Percentiles rank a stretch among this genome's conserved stretches.
These are phyloP conservation scores for Penicillium frequentans DNA, from an alignment of 2,329 filamentous ascomycete genomes.

Conservation along the genomic window DNA sequence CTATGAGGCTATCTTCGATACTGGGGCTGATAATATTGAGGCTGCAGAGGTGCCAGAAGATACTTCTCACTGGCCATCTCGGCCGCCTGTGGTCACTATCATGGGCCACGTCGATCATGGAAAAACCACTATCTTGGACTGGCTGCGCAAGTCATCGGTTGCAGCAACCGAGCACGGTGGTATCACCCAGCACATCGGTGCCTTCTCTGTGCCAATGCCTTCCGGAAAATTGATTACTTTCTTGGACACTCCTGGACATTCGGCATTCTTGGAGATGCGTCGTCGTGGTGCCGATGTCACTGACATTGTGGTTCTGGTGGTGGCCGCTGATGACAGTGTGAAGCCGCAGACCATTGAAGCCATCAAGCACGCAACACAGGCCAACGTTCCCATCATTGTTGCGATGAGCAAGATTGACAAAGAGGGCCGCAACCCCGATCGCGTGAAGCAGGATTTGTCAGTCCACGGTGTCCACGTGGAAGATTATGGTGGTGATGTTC, in stretches of 20 bases:
- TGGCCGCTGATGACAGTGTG: slow-evolving; percentile 94
- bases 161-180: slow-evolving; percentile 91
- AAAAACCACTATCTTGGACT: slow-evolving; percentile 95
- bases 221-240: slow-evolving; percentile 91
- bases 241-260: slow-evolving; percentile 93
- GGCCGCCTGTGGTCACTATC: slow-evolving; percentile 94
- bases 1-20: slow-evolving; percentile 77
- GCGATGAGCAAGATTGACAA: slow-evolving; percentile 98
- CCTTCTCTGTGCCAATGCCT: slow-evolving; percentile 87
- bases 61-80: slow-evolving; percentile 63
- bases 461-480: slow-evolving; percentile 86
- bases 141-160: slow-evolving; percentile 86
- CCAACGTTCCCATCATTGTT: slow-evolving; percentile 92
- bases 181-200: slow-evolving; percentile 98
- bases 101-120: slow-evolving; percentile 99
- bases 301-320: slow-evolving; percentile 93
- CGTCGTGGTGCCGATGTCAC: slow-evolving; percentile 94
- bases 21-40: slow-evolving; percentile 67
- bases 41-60: slow-evolving; percentile 69
- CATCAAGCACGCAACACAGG: slow-evolving; percentile 84
- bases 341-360: slow-evolving; percentile 97
- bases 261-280: slow-evolving; percentile 93
- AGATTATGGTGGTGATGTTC: slow-evolving; percentile 91
- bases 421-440: slow-evolving; percentile 73
- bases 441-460: slow-evolving; percentile 84